A percentile compares a stretch with the other conserved stretches of the same genome.
Conservation (phyloP, 75 land plant genomes). For the Sequoiadendron giganteum region DNA sequence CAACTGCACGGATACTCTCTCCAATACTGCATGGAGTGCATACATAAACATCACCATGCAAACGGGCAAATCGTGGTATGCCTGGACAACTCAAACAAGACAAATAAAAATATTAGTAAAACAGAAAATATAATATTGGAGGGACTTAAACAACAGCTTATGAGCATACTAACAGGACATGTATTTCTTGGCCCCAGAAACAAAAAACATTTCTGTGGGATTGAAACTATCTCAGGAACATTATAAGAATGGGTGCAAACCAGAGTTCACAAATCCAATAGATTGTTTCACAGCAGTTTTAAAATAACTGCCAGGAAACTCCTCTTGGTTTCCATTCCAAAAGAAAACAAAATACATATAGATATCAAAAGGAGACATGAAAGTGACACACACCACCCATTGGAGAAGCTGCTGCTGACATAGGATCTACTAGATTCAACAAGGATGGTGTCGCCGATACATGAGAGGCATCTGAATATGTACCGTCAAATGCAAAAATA, state of each 20-base stretch:
- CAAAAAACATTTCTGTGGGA: background rate
- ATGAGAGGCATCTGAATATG: conserved; percentile 56
- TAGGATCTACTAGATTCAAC: conserved; percentile 92
- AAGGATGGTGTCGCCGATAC: conserved; percentile 64
- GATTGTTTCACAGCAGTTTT: background rate
- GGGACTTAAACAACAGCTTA: background rate
- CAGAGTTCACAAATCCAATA: background rate
- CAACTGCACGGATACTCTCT: conserved; percentile 80
- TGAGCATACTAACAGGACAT: background rate
- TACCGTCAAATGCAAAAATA: conserved; percentile 99
- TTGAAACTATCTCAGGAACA: background rate
- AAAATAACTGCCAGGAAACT: background rate
- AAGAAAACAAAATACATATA: background rate
- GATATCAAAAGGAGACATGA: background rate
- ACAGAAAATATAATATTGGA: background rate
- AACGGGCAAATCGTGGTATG: conserved; percentile 90
- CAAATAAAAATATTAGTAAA: background rate
- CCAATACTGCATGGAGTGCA: conserved; percentile 86
- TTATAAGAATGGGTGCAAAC: background rate
- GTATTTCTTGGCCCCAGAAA: background rate
- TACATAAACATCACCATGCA: conserved; percentile 81
- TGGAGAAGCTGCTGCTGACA: conserved; percentile 96
- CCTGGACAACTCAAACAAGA: conserved; percentile 42
- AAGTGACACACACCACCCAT: conserved; percentile 74
- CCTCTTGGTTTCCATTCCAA: background rate